A percentile compares a stretch with the other conserved stretches of the same genome.
Evolutionary conservation across 177 flowering plant genomes (phyloP).

Genomic region (Tripterygium wilfordii): DNA sequence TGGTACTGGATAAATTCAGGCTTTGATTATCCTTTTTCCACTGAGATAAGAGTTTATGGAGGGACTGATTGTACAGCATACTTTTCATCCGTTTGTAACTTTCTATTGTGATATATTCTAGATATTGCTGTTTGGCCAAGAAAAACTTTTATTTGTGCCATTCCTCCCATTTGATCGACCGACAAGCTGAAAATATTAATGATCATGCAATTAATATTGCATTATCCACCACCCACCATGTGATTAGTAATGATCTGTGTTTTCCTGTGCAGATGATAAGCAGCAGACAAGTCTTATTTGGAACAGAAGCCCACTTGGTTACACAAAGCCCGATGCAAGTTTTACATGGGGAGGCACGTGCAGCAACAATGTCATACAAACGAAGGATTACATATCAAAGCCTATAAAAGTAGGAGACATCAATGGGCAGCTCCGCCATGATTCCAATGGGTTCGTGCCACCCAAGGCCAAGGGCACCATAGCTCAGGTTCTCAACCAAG

Average conservation of each 20-base stretch:
- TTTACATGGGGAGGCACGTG: conserved; percentile 34
- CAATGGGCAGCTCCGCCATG: conserved; percentile 28
- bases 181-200: too few relatives aligned
- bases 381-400: conserved; percentile 28
- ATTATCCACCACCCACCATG: too few relatives aligned
- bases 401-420: conserved; percentile 27
- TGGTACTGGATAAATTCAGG: conserved; percentile 33
- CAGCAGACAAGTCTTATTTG: conserved; percentile 42
- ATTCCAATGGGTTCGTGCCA: conserved; percentile 28
- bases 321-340: conserved; percentile 24
- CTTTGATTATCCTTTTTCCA: neutral
- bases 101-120: too few relatives aligned
- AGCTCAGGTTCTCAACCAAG: conserved; percentile 48
- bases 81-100: too few relatives aligned
- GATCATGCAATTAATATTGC: too few relatives aligned
- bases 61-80: too few relatives aligned
- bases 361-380: conserved; percentile 24
- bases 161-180: too few relatives aligned
- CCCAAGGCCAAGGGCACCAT: conserved; percentile 35
- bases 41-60: too few relatives aligned
- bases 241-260: conserved; percentile 6
- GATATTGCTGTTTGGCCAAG: too few relatives aligned
- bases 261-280: conserved; percentile 40
- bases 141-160: too few relatives aligned
- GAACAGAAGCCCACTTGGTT: conserved; percentile 32